Conservation (phyloP, 257 asterid species). For the Capsicum baccatum region DNA sequence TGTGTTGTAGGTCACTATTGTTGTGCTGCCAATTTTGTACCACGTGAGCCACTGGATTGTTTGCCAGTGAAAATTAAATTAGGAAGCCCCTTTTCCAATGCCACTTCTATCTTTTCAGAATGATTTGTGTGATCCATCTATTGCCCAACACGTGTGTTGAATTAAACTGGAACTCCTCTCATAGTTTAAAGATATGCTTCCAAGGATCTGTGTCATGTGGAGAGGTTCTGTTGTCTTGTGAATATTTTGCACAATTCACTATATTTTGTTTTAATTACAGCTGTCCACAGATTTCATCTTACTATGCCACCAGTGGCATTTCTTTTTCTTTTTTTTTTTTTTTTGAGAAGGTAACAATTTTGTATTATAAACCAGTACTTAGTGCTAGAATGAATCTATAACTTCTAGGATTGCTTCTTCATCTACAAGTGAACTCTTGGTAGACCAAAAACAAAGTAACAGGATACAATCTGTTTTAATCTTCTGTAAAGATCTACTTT, state of each 20-base stretch:
- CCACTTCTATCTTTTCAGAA: not conserved
- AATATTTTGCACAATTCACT: not conserved
- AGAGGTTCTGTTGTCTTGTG: not conserved
- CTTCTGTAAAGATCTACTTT: too few species aligned
- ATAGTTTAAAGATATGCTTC: not conserved
- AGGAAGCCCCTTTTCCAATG: not conserved
- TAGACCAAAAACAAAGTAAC: too few species aligned
- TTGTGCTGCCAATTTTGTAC: not conserved
- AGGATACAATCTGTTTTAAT: too few species aligned
- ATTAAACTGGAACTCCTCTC: not conserved
- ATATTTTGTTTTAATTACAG: not conserved
- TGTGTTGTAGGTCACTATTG: not conserved
- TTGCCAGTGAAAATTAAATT: not conserved
- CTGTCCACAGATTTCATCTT: not conserved
- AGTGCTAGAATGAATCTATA: too few species aligned
- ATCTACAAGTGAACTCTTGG: too few species aligned
- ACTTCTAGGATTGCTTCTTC: too few species aligned
- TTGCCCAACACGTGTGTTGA: not conserved
- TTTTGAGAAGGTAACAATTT: too few species aligned
- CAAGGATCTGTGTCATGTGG: not conserved
- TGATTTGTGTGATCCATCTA: slow-evolving; percentile 5
- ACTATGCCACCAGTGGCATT: not conserved
- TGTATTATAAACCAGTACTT: too few species aligned
- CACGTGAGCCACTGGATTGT: not conserved
- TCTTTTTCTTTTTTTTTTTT: too few species aligned